A percentile compares a stretch with the other conserved stretches of the same genome.
phyloP scores from a whole-genome alignment of 2,329 filamentous ascomycete genomes.

The Colletotrichum tamarilloi region DNA sequence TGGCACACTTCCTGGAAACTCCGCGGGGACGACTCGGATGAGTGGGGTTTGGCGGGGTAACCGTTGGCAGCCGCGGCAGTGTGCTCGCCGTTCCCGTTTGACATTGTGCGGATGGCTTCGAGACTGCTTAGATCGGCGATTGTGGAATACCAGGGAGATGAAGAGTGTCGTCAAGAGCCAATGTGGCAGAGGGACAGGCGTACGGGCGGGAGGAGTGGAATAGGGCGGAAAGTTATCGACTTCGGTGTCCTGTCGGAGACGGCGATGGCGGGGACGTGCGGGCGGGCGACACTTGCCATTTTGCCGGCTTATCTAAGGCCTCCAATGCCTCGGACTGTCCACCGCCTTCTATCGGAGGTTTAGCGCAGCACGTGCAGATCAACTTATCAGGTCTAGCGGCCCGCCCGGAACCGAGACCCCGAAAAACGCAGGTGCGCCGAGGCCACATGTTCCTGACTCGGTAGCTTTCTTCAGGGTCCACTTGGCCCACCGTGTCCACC shows the following conservation, averaged over 20 bases:
- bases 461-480: background rate
- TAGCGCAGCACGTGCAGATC: background rate
- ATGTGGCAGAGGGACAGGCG: constrained; percentile 3
- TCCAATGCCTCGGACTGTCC: accelerated
- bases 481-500: background rate
- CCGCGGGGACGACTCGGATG: constrained; percentile 26
- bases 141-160: background rate
- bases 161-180: background rate
- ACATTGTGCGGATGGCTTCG: constrained; percentile 3
- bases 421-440: background rate
- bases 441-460: constrained; percentile 15
- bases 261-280: constrained; percentile 28
- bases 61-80: constrained; percentile 18
- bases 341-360: background rate
- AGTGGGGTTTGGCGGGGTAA: constrained; percentile 35
- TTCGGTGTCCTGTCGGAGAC: constrained; percentile 32
- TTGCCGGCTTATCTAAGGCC: constrained; percentile 17
- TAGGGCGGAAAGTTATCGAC: constrained; percentile 14
- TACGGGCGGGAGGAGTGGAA: background rate
- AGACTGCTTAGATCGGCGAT: background rate
- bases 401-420: background rate
- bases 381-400: background rate
- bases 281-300: constrained; percentile 10
- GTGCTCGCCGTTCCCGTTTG: constrained; percentile 19
- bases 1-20: constrained; percentile 55